Evolutionary conservation across 1,284 basidiomycete species (phyloP).

Genomic region (Apiotrichum laibachii): DNA sequence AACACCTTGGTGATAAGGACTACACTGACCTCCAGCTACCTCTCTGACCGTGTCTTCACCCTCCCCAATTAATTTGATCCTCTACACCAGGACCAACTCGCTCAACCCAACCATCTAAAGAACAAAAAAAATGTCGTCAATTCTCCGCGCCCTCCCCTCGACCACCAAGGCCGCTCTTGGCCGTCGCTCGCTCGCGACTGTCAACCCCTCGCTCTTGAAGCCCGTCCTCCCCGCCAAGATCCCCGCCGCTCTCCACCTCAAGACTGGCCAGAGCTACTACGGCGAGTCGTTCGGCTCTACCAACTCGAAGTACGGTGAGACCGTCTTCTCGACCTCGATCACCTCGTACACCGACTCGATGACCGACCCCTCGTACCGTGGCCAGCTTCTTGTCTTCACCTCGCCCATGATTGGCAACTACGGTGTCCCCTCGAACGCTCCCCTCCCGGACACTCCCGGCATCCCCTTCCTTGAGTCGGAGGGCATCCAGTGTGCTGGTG

Average conservation of each 20-base stretch:
- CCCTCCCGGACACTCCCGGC: constrained; percentile 74
- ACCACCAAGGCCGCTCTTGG: constrained; percentile 9
- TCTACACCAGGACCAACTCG: background rate
- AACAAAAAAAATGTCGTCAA: constrained; percentile 19
- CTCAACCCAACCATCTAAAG: background rate
- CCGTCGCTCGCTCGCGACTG: constrained; percentile 24
- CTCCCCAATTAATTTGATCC: constrained; percentile 33
- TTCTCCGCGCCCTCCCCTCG: constrained; percentile 19
- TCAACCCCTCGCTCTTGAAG: constrained; percentile 27
- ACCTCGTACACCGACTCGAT: constrained; percentile 99
- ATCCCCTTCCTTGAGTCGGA: constrained; percentile 88
- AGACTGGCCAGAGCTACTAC: constrained; percentile 86
- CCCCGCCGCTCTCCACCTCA: constrained; percentile 87
- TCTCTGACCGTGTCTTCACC: constrained; percentile 50
- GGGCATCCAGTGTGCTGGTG: constrained; percentile 84
- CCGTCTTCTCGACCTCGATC: constrained; percentile 97
- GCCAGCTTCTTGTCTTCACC: constrained; percentile 97
- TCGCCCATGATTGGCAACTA: constrained; percentile 99
- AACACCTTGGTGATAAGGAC: background rate
- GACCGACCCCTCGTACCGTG: constrained; percentile 98
- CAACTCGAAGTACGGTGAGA: constrained; percentile 88
- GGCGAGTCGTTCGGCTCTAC: constrained; percentile 88
- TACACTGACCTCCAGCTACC: constrained; percentile 35
- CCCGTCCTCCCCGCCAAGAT: constrained; percentile 49
- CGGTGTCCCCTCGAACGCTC: constrained; percentile 84